Evolutionary conservation across 2,329 filamentous ascomycete species (phyloP).

Genomic region (Drechslerella dactyloides): DNA sequence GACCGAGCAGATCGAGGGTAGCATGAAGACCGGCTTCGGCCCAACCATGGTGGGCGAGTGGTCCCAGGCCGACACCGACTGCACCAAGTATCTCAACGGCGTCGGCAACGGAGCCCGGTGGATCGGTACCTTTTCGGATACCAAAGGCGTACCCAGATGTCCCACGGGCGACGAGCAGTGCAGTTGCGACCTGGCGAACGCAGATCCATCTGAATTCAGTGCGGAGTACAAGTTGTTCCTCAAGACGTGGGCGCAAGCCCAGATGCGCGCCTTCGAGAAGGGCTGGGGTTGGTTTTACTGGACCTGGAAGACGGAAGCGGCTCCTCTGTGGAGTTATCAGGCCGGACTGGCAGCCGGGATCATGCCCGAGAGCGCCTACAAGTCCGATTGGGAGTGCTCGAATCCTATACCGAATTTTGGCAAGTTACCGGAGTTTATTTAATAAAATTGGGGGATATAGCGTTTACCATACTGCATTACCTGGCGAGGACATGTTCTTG

Average conservation of each 20-base stretch:
- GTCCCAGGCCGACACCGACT: constrained; percentile 97
- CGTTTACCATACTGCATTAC: neutral
- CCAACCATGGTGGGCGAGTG: constrained; percentile 96
- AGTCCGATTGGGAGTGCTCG: constrained; percentile 70
- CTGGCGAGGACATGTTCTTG: too few species aligned
- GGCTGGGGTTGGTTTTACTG: constrained; percentile 99
- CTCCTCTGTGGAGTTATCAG: constrained; percentile 91
- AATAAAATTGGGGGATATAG: neutral
- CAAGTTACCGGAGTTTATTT: constrained; percentile 30
- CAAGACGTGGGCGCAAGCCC: constrained; percentile 84
- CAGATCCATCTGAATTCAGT: constrained; percentile 72
- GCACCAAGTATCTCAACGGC: constrained; percentile 83
- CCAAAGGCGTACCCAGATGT: constrained; percentile 74
- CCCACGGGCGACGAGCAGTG: constrained; percentile 69
- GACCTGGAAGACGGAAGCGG: constrained; percentile 92
- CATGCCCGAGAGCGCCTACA: constrained; percentile 76
- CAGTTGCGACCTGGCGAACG: constrained; percentile 77
- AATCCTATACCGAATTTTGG: constrained; percentile 60
- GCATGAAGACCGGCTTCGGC: constrained; percentile 83
- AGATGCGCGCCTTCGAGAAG: constrained; percentile 92
- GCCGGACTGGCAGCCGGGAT: constrained; percentile 77
- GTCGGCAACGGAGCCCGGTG: constrained; percentile 82
- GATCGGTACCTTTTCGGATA: constrained; percentile 77
- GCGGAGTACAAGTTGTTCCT: constrained; percentile 82
- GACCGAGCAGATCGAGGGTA: constrained; percentile 76